Base-by-base conservation (phyloP, 2,329 filamentous ascomycete genomes). In the Nannizziopsis arthrosporioides region DNA sequence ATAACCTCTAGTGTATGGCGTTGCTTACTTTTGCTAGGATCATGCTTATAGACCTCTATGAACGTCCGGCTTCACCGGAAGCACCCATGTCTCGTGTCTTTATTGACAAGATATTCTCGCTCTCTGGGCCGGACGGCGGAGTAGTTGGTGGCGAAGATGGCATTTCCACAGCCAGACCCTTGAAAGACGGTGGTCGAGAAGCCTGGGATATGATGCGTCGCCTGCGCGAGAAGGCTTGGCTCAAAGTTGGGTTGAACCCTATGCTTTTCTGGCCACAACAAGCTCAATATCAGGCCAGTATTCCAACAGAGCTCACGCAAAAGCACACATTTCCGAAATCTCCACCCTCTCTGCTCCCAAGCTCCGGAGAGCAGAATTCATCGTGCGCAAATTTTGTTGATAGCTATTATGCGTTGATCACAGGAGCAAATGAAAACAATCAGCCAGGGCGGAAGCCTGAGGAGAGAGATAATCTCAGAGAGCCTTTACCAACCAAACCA, bases 131-230 rank as follows among this genome's bases (percentile, higher is more conserved):
- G 0, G 68, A 70, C 42, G 64, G 66, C 12, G 69, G 69, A 1
- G 68, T 72, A 3, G 68, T 71, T 1, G 68, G 68, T 19, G 67
- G 67, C 2, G 65, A 70, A 54, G 65, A 72, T 49, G 68, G 68
- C 12, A 59, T 68, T 27, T 65, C 67, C 5, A 65, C 64, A 1
- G 65, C 68, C 44, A 57, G 68, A 15, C 69, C 69, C 1, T 50
- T 73, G 1, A 67, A 68, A 47, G 69, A 72, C 44, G 69, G 69
- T 12, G 70, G 69, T n/a, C 63, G 65, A 39, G 68, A 72, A 57
- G 69, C 69, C 9, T 72, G 69, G 69, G 65, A 68, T 42, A 71
- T 72, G 69, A 66, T 73, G 48, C 65, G 68, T 30, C 60, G 68
- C 12, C 61, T 73, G 15, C 68, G 70, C 3, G 65, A 69, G 37